phyloP scores from a whole-genome alignment of 805 yeast genomes.

The Huiozyma sinensis region DNA sequence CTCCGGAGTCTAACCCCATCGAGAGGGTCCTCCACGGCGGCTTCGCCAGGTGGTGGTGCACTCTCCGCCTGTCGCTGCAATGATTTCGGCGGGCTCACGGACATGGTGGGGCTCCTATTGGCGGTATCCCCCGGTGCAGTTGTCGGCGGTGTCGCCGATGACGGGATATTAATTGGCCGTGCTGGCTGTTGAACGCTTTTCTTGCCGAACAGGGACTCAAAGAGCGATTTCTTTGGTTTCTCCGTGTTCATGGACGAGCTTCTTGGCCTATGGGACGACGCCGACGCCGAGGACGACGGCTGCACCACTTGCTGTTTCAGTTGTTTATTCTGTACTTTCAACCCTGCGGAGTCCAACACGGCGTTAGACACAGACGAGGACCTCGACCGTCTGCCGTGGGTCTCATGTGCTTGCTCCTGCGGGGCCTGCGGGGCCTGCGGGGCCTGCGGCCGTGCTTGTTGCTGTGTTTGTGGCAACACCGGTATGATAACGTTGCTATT shows the following conservation, averaged over 20 bases:
- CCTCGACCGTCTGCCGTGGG: conserved; percentile 11
- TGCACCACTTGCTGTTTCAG: conserved; percentile 12
- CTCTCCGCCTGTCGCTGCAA: neutral
- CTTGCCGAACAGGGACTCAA: conserved; percentile 21
- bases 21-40: neutral
- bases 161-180: neutral
- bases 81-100: neutral
- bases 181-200: conserved; percentile 1
- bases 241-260: neutral
- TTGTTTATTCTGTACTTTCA: conserved; percentile 1
- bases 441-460: no score
- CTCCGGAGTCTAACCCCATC: conserved; percentile 37
- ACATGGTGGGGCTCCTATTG: neutral
- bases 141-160: neutral
- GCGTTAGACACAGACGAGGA: conserved; percentile 16
- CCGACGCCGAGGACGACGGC: neutral
- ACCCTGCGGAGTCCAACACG: conserved; percentile 2
- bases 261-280: neutral
- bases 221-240: conserved; percentile 21
- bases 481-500: neutral
- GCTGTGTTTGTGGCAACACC: no score
- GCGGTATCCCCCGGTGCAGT: neutral
- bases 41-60: neutral
- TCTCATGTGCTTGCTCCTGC: neutral
- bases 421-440: no score